Percentiles rank a stretch among this genome's conserved stretches.
Evolutionary conservation across 1,284 basidiomycete genomes (phyloP).

Genomic region (Thecaphora thlaspeos): DNA sequence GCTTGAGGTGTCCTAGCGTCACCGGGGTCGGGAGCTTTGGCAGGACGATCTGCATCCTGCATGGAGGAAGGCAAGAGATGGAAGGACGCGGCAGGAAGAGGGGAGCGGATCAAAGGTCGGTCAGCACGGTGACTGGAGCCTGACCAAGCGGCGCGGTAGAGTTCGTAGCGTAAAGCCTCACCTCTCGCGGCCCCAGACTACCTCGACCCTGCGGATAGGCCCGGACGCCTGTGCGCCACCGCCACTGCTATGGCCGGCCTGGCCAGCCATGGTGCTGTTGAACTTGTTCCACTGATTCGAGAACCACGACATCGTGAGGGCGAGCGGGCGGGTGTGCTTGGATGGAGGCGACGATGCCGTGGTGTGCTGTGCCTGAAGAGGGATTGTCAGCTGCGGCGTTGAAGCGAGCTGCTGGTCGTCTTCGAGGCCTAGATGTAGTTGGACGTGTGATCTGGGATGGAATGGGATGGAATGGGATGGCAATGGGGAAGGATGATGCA

Average conservation of each 20-base stretch:
- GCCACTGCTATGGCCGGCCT: not conserved
- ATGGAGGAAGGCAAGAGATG: not conserved
- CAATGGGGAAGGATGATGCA: too few species aligned
- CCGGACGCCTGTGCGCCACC: slow-evolving; percentile 9
- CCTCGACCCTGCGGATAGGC: slow-evolving; percentile 37
- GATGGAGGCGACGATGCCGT: too few species aligned
- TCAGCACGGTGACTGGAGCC: too few species aligned
- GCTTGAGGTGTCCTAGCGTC: slow-evolving; percentile 45
- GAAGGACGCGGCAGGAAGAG: not conserved
- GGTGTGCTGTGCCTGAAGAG: too few species aligned
- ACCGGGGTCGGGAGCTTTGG: slow-evolving; percentile 23
- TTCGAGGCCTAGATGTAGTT: too few species aligned
- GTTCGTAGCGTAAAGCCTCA: slow-evolving; percentile 9
- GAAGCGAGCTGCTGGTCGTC: too few species aligned
- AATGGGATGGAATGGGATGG: too few species aligned
- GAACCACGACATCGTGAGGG: slow-evolving; percentile 55
- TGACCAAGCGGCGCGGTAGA: not conserved
- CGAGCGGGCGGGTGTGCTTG: too few species aligned
- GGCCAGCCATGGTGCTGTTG: not conserved
- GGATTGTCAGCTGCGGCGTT: too few species aligned
- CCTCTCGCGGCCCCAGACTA: slow-evolving; percentile 49
- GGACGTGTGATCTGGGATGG: too few species aligned
- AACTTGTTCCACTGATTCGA: slow-evolving; percentile 47
- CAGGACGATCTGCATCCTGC: slow-evolving; percentile 37
- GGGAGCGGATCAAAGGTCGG: not conserved